Percentiles rank a stretch among this genome's conserved stretches.
Conservation (phyloP, 108 stramenopile species). For the Cafeteria roenbergensis region DNA sequence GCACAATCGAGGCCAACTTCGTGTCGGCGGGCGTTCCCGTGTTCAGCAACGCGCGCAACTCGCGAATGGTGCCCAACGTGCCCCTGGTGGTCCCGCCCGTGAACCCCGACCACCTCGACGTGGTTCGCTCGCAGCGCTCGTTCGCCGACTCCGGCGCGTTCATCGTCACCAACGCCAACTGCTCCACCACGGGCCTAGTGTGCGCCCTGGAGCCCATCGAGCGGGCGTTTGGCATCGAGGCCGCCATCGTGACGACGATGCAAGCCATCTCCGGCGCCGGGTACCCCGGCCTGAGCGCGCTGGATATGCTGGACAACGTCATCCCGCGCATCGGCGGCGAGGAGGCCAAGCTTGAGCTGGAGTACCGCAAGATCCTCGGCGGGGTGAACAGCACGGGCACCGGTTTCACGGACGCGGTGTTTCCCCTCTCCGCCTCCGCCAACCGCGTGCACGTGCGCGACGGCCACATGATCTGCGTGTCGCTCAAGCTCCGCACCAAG, state of each 20-base stretch:
- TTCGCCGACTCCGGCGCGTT: not conserved
- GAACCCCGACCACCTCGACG: not conserved
- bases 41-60: not conserved
- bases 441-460: not conserved
- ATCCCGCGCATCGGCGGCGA: not conserved
- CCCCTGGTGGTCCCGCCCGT: not conserved
- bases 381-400: too few relatives aligned
- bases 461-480: not conserved
- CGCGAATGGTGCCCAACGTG: not conserved
- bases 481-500: not conserved
- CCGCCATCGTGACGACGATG: not conserved
- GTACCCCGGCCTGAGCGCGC: not conserved
- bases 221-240: not conserved
- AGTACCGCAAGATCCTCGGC: slow-evolving; percentile 1
- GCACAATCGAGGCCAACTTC: not conserved
- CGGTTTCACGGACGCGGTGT: not conserved
- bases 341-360: not conserved
- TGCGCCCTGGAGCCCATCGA: not conserved
- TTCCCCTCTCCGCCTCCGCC: not conserved
- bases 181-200: not conserved
- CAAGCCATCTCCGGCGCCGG: slow-evolving; percentile 1
- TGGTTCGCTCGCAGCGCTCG: not conserved
- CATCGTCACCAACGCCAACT: slow-evolving; percentile 5
- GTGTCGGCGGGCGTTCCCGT: not conserved
- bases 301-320: not conserved